A percentile compares a stretch with the other conserved stretches of the same genome.
These are phyloP conservation scores for Plasmodium reichenowi DNA, from an alignment of 169 alveolate genomes.

Conservation along the genomic window DNA sequence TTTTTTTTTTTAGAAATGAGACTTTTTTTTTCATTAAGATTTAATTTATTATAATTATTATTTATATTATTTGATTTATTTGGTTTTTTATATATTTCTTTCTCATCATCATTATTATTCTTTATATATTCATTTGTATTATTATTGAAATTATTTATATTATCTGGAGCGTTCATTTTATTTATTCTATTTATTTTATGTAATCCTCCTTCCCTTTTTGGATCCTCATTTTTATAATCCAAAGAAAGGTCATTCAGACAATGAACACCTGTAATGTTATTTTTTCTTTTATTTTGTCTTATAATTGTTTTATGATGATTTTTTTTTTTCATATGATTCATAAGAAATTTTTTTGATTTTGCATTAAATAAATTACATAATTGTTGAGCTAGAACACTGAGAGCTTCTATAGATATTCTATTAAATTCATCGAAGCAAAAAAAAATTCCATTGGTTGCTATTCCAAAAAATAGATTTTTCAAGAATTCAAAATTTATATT, in stretches of 20 bases:
- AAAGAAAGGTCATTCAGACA: not conserved
- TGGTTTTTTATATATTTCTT: not conserved
- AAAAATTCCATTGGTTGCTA: conserved; percentile 98
- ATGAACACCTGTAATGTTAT: not conserved
- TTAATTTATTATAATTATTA: not conserved
- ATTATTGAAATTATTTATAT: not conserved
- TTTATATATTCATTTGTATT: not conserved
- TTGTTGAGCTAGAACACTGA: conserved; percentile 96
- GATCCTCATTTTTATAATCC: not conserved
- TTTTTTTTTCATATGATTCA: not conserved
- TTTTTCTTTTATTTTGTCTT: not conserved
- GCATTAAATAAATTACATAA: conserved; percentile 66
- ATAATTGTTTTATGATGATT: too few relatives aligned
- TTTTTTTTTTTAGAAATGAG: conserved; percentile 82
- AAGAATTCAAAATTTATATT: conserved; percentile 97
- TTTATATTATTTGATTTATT: conserved; percentile 18
- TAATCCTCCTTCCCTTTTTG: not conserved
- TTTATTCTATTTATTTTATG: not conserved
- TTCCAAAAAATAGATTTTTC: conserved; percentile 96
- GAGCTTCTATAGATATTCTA: conserved; percentile 95
- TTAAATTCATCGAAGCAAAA: conserved; percentile 99
- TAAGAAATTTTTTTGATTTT: conserved; percentile 49
- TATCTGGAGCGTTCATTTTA: not conserved
- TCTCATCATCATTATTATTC: not conserved
- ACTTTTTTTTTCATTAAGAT: conserved; percentile 77